Evolutionary conservation across 352 stramenopile species (phyloP), one percentile per base, ranked within the genome.

Genomic region (Phytophthora rubi): DNA sequence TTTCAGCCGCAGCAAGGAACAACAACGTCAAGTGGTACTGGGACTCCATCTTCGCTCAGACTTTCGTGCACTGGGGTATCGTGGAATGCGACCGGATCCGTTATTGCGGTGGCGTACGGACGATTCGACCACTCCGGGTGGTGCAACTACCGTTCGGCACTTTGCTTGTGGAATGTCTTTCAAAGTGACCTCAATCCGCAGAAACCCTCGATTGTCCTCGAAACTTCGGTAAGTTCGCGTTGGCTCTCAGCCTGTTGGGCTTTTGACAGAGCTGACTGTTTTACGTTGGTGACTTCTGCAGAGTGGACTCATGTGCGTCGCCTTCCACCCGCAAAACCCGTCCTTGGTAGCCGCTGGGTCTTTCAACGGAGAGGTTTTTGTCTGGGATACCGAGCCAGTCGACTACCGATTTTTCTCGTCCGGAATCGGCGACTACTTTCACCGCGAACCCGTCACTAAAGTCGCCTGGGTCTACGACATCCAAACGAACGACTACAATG

Each of bases 91-190:
- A 96, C 89, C 0, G 91, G 91, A n/a, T 85, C 87, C 6, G 71
- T 93, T 23, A 79, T 97, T 21, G 90, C 80, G n/a, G 85, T 92
- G 23, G 76, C 88, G 33, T 97, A 96, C 54, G 91, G 91, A 26
- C 80, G 89, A 28, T 92, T 94, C 23, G 88, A 97, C 60, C 84
- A 96, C 67, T 85, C 80, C 2, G 90, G 90, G 0, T 97, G 90
- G 90, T 97, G 90, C 75, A 88, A 97, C 62, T 94, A 92, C 44
- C 88, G 87, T 44, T 94, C 88, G 6, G 88, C 89, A 39, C 70
- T 97, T 30, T 96, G 88, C 59, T 75, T 92, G 59, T 97, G 90
- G 90, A 92, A 86, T 48, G 81, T 97, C 32, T 97, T 97, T 55
- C 85, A 91, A 60, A 70, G 77, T 12, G 87, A 95, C 39, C 88